Percentiles rank a stretch among this genome's conserved stretches.
These are phyloP conservation scores for Fusarium succisae DNA, from an alignment of 2,329 filamentous ascomycete genomes.

Conservation along the genomic window DNA sequence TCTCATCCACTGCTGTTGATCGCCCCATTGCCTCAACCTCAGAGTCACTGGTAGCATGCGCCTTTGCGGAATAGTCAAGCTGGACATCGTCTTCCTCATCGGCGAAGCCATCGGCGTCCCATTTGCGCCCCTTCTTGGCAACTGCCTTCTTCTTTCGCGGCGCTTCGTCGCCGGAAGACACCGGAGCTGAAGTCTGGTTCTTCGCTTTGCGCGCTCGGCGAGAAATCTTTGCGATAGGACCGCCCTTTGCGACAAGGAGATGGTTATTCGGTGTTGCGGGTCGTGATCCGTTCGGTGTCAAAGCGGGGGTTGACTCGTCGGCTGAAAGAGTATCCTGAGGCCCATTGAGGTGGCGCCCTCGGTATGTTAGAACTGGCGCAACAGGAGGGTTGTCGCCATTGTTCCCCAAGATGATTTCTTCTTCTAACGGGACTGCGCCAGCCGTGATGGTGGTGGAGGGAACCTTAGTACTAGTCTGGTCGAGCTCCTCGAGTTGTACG, in stretches of 20 bases:
- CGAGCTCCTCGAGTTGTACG: conserved; percentile 87
- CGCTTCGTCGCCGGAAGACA: conserved; percentile 86
- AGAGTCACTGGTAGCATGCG: conserved; percentile 63
- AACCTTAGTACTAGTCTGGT: conserved; percentile 59
- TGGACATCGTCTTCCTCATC: conserved; percentile 83
- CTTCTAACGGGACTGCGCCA: conserved; percentile 45
- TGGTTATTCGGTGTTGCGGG: conserved; percentile 79
- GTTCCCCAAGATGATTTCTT: conserved; percentile 47
- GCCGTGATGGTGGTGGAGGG: conserved; percentile 38
- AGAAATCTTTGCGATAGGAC: conserved; percentile 80
- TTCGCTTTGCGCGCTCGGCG: conserved; percentile 77
- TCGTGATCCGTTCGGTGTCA: conserved; percentile 79
- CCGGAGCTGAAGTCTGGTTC: conserved; percentile 72
- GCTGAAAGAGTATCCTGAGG: conserved; percentile 59
- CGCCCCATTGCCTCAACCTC: conserved; percentile 60
- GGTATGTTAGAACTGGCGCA: conserved; percentile 53
- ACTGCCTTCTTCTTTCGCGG: conserved; percentile 71
- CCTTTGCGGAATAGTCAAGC: conserved; percentile 86
- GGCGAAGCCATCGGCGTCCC: conserved; percentile 88
- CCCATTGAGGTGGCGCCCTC: conserved; percentile 50
- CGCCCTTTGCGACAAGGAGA: conserved; percentile 74
- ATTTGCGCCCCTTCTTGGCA: conserved; percentile 93
- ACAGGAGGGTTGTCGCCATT: conserved; percentile 36
- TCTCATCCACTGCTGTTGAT: conserved; percentile 72
- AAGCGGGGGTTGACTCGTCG: conserved; percentile 72